Base-by-base conservation (phyloP, 75 land plant species). In the Isoetes taiwanensis region DNA sequence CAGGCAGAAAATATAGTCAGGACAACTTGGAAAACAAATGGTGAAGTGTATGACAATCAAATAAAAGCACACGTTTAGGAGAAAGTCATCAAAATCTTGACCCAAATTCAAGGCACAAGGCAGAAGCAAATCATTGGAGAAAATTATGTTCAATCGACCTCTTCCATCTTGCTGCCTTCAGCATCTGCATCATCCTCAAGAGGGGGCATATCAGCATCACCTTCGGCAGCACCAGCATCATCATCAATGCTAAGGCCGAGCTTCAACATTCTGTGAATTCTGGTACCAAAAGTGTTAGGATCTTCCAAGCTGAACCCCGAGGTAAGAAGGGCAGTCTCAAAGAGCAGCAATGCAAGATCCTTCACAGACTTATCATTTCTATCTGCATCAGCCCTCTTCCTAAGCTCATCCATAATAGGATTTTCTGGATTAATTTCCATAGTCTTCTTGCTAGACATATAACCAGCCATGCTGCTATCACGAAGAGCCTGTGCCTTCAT, bases 401-500 rank as follows among this genome's bases (percentile, higher is more conserved):
- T 64, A 28, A 74, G 65, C 59, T 79, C 82, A 17, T 77, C 82
- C 81, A 79, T 77, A 54, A 79, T 72, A 21, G 81, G 41, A 32
- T 78, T 76, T 55, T 78, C 81, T 2, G 81, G 81, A 59, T 78
- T 78, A 53, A 79, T 77, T 65, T 79, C 82, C 80, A 79, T 77
- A 0, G 81, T 79, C 62, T 79, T 77, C 72, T 79, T 79, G 63
- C 72, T 71, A 3, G 80, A 71, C 81, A 76, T 78, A 65, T 79
- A 76, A 4, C 63, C 58, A 21, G 76, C 59, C 78, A 76, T 76
- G 69, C 69, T 70, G 6, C 54, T 59, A 57, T 70, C 69, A 64
- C 70, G 43, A 48, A 64, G 54, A 0, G 78, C 78, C 32, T 76
- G 70, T 0, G 70, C 78, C 60, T 70, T 69, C 65, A 61, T 68